Conservation (phyloP, 345 rosid genomes). For the Hibiscus trionum region DNA sequence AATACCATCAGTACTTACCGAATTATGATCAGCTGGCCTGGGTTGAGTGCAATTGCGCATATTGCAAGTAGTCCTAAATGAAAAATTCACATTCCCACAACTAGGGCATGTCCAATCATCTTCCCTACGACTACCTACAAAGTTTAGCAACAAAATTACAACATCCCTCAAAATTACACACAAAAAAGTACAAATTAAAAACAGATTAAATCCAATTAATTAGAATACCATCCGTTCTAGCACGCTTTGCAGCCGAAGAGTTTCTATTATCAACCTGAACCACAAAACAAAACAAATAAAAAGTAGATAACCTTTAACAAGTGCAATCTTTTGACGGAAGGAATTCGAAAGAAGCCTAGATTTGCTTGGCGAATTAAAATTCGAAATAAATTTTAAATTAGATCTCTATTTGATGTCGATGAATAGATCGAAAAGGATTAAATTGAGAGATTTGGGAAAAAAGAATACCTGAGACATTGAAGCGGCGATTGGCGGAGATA, state of each 20-base stretch:
- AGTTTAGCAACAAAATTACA: not conserved
- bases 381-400: not conserved
- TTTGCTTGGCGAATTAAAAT: not conserved
- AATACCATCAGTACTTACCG: conserved; percentile 30
- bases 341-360: not conserved
- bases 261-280: conserved; percentile 88
- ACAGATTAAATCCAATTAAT: not conserved
- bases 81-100: conserved; percentile 94
- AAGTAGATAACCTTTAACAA: not conserved
- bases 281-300: not conserved
- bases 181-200: not conserved
- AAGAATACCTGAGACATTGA: conserved; percentile 9
- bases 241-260: conserved; percentile 92
- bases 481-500: not conserved
- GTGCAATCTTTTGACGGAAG: too few species aligned
- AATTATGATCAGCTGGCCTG: conserved; percentile 42
- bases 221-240: conserved; percentile 88
- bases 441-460: not conserved
- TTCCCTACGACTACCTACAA: conserved; percentile 87
- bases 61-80: conserved; percentile 94
- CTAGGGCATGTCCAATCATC: conserved; percentile 99
- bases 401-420: not conserved
- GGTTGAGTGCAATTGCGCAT: conserved; percentile 42
- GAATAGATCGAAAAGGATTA: not conserved
- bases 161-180: not conserved